Conservation (phyloP, 208 protist species). For the Blechomonas ayalai region DNA sequence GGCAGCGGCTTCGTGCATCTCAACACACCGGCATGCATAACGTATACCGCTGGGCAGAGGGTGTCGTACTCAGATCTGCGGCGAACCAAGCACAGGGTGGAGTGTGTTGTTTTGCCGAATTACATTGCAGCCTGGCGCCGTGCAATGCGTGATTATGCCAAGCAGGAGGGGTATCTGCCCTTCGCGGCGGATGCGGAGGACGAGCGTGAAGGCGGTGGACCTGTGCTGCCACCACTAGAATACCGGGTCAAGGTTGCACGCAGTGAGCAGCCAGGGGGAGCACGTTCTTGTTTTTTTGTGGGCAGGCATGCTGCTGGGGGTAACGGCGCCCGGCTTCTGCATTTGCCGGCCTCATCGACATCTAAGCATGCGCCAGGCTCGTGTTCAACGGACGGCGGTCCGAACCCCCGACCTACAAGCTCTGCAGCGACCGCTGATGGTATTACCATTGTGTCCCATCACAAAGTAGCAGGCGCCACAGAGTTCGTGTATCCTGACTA, state of each 20-base stretch:
- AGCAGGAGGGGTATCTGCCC: conserved; percentile 32
- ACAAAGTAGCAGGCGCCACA: conserved; percentile 64
- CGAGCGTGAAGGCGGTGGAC: conserved; percentile 44
- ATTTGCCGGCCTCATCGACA: too few species aligned
- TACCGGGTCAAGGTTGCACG: too few species aligned
- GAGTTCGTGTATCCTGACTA: conserved; percentile 80
- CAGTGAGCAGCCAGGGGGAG: too few species aligned
- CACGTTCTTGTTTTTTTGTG: too few species aligned
- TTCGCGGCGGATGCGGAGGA: conserved; percentile 64
- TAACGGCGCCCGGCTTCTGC: background rate
- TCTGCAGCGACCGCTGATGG: conserved; percentile 13
- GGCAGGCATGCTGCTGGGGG: background rate
- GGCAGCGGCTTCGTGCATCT: conserved; percentile 83
- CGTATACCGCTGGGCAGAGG: conserved; percentile 55
- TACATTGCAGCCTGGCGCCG: conserved; percentile 45
- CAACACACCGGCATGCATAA: conserved; percentile 75
- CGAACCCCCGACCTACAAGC: too few species aligned
- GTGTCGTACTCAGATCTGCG: conserved; percentile 59
- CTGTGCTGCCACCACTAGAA: conserved; percentile 42
- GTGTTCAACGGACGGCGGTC: too few species aligned
- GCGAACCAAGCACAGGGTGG: conserved; percentile 32
- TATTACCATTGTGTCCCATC: conserved; percentile 78
- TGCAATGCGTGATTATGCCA: conserved; percentile 33
- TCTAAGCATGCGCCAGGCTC: too few species aligned
- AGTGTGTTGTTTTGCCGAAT: conserved; percentile 59